Percentiles rank a stretch among this genome's conserved stretches.
Conservation (phyloP, 2,329 filamentous ascomycete genomes). For the Colletotrichum musicola region DNA sequence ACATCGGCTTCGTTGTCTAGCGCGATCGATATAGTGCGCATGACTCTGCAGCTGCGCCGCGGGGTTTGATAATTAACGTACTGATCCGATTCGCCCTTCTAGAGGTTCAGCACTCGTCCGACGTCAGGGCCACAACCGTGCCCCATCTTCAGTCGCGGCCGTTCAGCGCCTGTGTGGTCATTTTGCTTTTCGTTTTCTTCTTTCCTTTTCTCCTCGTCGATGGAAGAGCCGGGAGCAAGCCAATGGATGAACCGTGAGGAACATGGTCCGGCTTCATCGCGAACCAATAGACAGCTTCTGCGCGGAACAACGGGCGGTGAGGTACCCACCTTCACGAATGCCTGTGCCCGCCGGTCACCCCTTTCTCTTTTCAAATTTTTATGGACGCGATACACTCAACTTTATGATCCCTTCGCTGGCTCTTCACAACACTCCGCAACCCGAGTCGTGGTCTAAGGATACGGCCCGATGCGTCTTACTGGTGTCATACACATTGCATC, state of each 20-base stretch:
- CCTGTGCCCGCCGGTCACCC: background rate
- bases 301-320: background rate
- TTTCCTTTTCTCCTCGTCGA: background rate
- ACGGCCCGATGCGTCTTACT: too few relatives aligned
- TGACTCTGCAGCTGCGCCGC: background rate
- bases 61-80: background rate
- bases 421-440: background rate
- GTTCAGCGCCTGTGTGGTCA: background rate
- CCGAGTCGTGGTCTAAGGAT: too few relatives aligned
- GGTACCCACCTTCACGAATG: background rate
- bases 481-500: too few relatives aligned
- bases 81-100: slow-evolving; percentile 3
- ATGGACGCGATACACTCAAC: background rate
- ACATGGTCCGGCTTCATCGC: background rate
- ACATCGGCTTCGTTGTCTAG: slow-evolving; percentile 5
- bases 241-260: background rate
- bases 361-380: background rate
- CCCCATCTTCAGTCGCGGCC: background rate
- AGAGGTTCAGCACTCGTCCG: background rate
- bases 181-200: background rate
- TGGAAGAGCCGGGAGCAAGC: background rate
- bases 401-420: background rate
- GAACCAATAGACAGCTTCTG: background rate
- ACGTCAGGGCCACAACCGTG: background rate
- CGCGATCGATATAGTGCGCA: slow-evolving; percentile 1